phyloP scores from a whole-genome alignment of 805 yeast species.

The Ogataea salicorniae region DNA sequence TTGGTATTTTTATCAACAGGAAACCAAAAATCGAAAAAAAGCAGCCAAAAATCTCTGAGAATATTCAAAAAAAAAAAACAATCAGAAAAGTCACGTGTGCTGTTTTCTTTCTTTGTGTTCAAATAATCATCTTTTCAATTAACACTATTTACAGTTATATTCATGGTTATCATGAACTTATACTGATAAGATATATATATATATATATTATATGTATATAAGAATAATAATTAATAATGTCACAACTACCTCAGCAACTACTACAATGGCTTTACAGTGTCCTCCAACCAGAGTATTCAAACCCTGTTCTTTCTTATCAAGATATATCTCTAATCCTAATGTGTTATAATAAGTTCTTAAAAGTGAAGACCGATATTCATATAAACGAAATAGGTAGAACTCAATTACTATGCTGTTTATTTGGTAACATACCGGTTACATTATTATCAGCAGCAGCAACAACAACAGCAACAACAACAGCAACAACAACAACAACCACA shows the following conservation, averaged over 20 bases:
- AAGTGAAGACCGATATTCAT: constrained; percentile 65
- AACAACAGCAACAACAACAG: constrained; percentile 13
- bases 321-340: constrained; percentile 56
- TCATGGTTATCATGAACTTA: no score
- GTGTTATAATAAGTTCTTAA: constrained; percentile 41
- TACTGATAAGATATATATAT: no score
- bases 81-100: no score
- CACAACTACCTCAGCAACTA: constrained; percentile 35
- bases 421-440: constrained; percentile 45
- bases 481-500: constrained; percentile 16
- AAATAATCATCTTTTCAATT: no score
- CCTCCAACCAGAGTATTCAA: constrained; percentile 51
- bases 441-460: background rate
- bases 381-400: constrained; percentile 55
- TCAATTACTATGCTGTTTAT: constrained; percentile 54
- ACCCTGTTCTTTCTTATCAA: constrained; percentile 55
- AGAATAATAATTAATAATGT: background rate
- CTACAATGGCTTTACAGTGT: constrained; percentile 57
- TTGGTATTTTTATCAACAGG: no score
- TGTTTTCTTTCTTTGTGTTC: no score
- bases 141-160: no score
- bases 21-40: no score
- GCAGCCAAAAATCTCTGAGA: no score
- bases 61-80: no score
- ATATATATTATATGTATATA: no score